A percentile compares a stretch with the other conserved stretches of the same genome.
phyloP scores from a whole-genome alignment of 148 eudicot genomes.

The Mesembryanthemum crystallinum region DNA sequence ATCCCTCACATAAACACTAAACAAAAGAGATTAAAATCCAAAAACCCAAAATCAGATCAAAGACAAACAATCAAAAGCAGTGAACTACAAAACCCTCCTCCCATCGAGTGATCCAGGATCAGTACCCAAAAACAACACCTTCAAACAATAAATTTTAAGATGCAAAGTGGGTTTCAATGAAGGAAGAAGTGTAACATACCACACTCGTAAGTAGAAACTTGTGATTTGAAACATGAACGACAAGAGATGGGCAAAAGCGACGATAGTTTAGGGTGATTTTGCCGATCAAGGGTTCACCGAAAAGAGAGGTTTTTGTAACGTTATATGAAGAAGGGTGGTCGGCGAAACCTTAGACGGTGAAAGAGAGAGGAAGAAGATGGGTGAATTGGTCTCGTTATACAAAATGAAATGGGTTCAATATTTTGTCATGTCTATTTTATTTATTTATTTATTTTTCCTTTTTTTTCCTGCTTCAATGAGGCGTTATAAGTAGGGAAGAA shows the following conservation, averaged over 20 bases:
- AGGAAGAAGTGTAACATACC: constrained; percentile 22
- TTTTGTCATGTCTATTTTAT: too few relatives aligned
- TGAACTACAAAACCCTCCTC: neutral
- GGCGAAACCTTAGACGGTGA: constrained; percentile 15
- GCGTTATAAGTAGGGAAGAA: too few relatives aligned
- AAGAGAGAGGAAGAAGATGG: constrained; percentile 10
- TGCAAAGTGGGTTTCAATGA: neutral
- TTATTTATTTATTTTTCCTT: too few relatives aligned
- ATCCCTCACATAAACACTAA: neutral
- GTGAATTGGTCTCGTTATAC: too few relatives aligned
- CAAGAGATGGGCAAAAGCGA: neutral
- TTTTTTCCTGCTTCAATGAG: too few relatives aligned
- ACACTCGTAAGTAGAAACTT: constrained; percentile 18
- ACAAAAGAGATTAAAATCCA: neutral
- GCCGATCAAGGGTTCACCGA: constrained; percentile 9
- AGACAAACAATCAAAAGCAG: neutral
- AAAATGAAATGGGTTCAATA: too few relatives aligned
- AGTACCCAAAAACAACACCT: neutral
- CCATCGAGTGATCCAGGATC: constrained; percentile 20
- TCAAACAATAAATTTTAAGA: neutral
- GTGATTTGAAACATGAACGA: constrained; percentile 1
- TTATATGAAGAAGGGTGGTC: constrained; percentile 8
- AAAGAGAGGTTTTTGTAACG: too few relatives aligned
- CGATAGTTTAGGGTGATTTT: too few relatives aligned
- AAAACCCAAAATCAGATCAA: constrained; percentile 22